Evolutionary conservation across 208 protist genomes (phyloP), one percentile per base, ranked within the genome.

Genomic region (Trypanosomatidae sp.): DNA sequence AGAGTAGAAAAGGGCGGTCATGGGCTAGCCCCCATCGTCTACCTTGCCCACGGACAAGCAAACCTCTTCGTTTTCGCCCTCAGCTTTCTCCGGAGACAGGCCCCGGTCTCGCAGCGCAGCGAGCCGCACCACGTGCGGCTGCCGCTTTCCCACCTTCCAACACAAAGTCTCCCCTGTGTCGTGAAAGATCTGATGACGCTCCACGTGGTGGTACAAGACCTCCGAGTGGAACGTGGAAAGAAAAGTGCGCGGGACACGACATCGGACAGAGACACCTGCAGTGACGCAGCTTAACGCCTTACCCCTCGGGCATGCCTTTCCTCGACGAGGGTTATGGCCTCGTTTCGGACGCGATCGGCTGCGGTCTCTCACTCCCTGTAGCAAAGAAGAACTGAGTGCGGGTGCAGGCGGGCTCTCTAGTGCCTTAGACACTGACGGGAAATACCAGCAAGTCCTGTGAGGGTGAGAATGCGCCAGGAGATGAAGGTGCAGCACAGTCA

Each of bases 401-500:
- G 9, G 71, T 83, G 44, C 64, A 70, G 5, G 67, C 76, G 3
- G 69, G 72, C 67, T 82, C 86, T 19, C 83, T 77, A 13, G 58
- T 66, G 1, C 75, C 80, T 1, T 76, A 79, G 22, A 76, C 59
- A 5, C 83, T 78, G n/a, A 87, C 59, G 10, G 83, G 83, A 8
- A 84, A 28, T 39, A 85, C 59, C 41, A 91, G 66, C 13, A 85
- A 49, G 44, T 60, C 71, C 9, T 36, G 39, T 25, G 13, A 7
- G 12, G 8, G 13, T 10, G 25, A 55, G 39, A 41, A 62, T 55
- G 49, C n/a, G 66, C 56, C 5, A 80, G 50, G 0, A 80, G 73
- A 9, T 46, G 15, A 0, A 86, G 50, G 49, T 85, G 82, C 62
- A 86, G 49, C 50, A 85, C 81, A 3, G 80, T 85, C 83, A 88